Base-by-base conservation (phyloP, 2,329 filamentous ascomycete species). In the Beauveria sp. region DNA sequence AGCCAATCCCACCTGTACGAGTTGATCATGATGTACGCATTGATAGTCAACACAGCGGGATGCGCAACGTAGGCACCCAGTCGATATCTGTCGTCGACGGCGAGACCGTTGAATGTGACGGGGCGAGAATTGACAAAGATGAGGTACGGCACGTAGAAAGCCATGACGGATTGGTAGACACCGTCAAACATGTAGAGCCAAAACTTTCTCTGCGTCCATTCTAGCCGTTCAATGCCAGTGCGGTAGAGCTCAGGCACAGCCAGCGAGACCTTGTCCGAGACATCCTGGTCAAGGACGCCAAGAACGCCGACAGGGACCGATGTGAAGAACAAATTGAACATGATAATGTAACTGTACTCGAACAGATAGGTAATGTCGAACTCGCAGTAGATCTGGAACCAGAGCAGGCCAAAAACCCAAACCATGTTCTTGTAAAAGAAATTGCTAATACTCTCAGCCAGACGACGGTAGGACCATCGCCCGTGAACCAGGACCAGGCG, bases 401-500 rank as follows among this genome's bases (percentile, higher is more conserved):
- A 98, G 82, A 98, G 97, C 62, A 99, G 89, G 49, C 89, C 85
- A 71, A 97, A 93, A 0, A 91, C 95, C 95, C 95, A 99, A 58
- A 98, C 89, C 75, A 99, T 89, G 79, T 98, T 99, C 88, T 99
- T 99, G 85, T 98, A 99, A 81, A 99, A 99, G 82, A 99, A 99
- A 74, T 99, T 99, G 73, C 92, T 91, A 70, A 96, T 97, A 52
- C 88, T 90, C 78, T 99, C 95, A 34, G 89, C 91, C 73, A 99
- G 79, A 68, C 95, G 86, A 58, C 93, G 86, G 77, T 99, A 99
- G n/a, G 92, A 96, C 91, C 93, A 97, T 62, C 93, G 86, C 62
- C 93, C 93, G 71, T 97, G 93, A 5, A 97, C 92, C 22, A 97
- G 83, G 34, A 97, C 84, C 63, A 97, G 80, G 60, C 93, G 82